A percentile compares a stretch with the other conserved stretches of the same genome.
Conservation (phyloP, 768 basidiomycete genomes). For the Agaricus sinodeliciosus region DNA sequence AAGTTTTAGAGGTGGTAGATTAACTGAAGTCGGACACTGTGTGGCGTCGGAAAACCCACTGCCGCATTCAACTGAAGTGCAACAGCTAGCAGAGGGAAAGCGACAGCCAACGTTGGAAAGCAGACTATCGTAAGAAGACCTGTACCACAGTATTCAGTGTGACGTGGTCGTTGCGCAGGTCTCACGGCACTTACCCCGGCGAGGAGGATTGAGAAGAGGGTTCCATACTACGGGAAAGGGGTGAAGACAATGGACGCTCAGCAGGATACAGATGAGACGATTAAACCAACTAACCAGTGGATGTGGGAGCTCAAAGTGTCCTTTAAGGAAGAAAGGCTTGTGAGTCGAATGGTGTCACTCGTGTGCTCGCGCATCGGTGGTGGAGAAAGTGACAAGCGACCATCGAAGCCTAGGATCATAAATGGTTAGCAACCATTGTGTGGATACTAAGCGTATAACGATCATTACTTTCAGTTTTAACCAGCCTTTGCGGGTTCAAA, state of each 20-base stretch:
- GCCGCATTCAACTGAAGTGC: not conserved
- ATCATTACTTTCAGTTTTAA: constrained; percentile 1
- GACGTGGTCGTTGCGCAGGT: not conserved
- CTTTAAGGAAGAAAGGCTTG: not conserved
- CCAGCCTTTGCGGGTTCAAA: constrained; percentile 2
- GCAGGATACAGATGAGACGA: not conserved
- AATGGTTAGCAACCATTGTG: constrained; percentile 8
- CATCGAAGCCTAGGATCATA: constrained; percentile 2
- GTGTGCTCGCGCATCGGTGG: constrained; percentile 7
- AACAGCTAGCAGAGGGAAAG: not conserved
- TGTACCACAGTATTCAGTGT: not conserved
- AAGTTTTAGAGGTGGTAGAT: constrained; percentile 2
- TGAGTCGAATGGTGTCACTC: not conserved
- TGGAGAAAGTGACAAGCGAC: constrained; percentile 3
- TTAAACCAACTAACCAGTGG: not conserved
- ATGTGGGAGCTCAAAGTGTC: not conserved
- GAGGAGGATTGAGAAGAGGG: not conserved
- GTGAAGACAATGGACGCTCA: not conserved
- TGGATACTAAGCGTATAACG: constrained; percentile 1
- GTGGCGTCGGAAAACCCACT: not conserved
- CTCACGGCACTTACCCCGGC: not conserved
- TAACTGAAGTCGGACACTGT: not conserved
- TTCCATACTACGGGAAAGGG: not conserved
- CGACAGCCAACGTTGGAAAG: not conserved
- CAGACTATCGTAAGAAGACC: not conserved